Conservation (phyloP, 78 protist genomes). For the Isochrysis galbana region DNA sequence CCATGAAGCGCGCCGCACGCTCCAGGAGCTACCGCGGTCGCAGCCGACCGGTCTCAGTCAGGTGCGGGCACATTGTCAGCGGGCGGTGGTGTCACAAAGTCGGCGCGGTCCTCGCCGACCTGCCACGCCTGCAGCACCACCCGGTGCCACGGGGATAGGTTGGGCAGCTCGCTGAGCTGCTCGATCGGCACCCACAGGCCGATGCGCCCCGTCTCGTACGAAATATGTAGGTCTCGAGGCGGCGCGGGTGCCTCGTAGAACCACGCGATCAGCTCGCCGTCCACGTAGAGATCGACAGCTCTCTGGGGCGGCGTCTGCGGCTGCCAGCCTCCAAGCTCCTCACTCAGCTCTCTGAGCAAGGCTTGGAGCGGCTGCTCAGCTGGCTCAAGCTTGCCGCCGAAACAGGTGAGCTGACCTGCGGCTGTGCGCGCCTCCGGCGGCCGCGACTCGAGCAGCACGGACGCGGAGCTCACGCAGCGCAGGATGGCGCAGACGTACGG, state of each 20-base stretch:
- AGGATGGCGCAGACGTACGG: background rate
- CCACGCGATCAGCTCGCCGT: conserved; percentile 8
- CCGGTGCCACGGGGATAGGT: background rate
- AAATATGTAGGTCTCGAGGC: background rate
- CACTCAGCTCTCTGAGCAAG: background rate
- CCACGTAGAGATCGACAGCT: background rate
- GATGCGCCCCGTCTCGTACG: background rate
- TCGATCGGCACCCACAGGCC: background rate
- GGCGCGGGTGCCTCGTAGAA: conserved; percentile 2
- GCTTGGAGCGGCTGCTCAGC: background rate
- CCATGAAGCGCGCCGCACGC: no score
- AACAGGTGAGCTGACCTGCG: conserved; percentile 15
- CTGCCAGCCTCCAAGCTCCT: conserved; percentile 17
- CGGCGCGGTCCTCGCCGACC: background rate
- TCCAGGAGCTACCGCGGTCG: no score
- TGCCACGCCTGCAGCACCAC: background rate
- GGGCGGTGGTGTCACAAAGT: background rate
- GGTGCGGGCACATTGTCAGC: no score
- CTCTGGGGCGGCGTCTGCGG: background rate
- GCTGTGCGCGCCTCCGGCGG: background rate
- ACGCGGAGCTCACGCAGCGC: background rate
- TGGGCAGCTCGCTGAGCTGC: background rate
- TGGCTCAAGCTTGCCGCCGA: conserved; percentile 13
- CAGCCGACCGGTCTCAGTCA: no score
- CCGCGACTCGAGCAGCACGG: background rate